Conservation (phyloP, 768 basidiomycete genomes). For the Termitomyces sp. region DNA sequence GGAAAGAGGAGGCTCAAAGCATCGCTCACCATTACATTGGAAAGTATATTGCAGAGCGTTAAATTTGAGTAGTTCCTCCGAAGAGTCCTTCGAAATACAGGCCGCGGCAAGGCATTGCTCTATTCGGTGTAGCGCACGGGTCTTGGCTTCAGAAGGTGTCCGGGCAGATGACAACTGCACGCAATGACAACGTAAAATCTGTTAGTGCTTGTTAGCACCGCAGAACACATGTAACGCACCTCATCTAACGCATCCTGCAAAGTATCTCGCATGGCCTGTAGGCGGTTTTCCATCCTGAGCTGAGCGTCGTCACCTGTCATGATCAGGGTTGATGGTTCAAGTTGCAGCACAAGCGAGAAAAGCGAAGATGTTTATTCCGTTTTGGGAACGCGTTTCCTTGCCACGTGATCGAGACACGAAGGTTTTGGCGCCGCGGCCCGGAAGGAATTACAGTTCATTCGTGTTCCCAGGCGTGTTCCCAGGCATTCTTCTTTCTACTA, state of each 20-base stretch:
- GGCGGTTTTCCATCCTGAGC: constrained; percentile 23
- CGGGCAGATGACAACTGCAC: constrained; percentile 62
- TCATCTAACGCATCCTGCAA: constrained; percentile 68
- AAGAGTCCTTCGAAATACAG: constrained; percentile 39
- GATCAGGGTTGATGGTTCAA: constrained; percentile 17
- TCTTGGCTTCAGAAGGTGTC: constrained; percentile 48
- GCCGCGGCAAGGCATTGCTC: constrained; percentile 53
- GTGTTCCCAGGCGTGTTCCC: not conserved
- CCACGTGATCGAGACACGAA: constrained; percentile 13
- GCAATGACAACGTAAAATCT: constrained; percentile 10
- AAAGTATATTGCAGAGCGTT: constrained; percentile 72
- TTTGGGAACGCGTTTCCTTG: constrained; percentile 14
- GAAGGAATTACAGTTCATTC: not conserved
- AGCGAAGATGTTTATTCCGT: constrained; percentile 22
- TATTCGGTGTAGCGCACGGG: constrained; percentile 51
- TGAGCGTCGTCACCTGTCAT: constrained; percentile 2
- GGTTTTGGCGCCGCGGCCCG: not conserved
- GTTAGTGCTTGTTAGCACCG: not conserved
- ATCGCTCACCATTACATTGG: constrained; percentile 72
- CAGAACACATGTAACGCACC: constrained; percentile 35
- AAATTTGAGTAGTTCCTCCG: constrained; percentile 51
- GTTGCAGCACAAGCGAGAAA: not conserved
- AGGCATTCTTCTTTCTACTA: not conserved
- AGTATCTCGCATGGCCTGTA: constrained; percentile 36
- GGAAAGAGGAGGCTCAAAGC: not conserved